These are phyloP conservation scores for Trametes coccinea DNA, from an alignment of 768 basidiomycete genomes.

Conservation along the genomic window DNA sequence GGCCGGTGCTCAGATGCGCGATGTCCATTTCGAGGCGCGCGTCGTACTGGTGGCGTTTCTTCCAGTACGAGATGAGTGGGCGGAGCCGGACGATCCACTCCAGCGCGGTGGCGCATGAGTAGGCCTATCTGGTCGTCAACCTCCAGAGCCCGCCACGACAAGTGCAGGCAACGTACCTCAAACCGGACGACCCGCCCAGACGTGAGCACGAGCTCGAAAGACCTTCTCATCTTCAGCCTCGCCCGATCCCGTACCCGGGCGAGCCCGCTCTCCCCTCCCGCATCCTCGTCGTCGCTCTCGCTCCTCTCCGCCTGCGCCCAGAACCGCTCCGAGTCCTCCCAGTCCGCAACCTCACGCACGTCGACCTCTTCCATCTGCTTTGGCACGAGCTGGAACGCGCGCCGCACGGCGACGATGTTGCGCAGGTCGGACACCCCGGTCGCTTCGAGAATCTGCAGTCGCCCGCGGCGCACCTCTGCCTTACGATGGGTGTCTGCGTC, in stretches of 20 bases:
- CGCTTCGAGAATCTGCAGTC: constrained; percentile 61
- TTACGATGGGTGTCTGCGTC: constrained; percentile 43
- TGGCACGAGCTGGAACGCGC: constrained; percentile 55
- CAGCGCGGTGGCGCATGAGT: constrained; percentile 62
- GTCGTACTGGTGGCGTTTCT: constrained; percentile 69
- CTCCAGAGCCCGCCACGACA: neutral
- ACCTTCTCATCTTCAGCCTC: constrained; percentile 56
- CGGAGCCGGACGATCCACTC: constrained; percentile 87
- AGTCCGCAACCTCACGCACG: constrained; percentile 4
- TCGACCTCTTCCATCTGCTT: constrained; percentile 25
- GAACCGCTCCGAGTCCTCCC: constrained; percentile 37
- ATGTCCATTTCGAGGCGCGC: constrained; percentile 81
- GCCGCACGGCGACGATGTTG: constrained; percentile 60
- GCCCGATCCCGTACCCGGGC: constrained; percentile 41
- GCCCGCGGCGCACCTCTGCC: constrained; percentile 62
- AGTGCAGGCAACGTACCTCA: constrained; percentile 54
- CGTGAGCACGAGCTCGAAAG: constrained; percentile 75
- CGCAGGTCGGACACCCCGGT: constrained; percentile 75
- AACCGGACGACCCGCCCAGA: constrained; percentile 72
- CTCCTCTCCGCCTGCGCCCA: constrained; percentile 40
- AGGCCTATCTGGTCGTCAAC: constrained; percentile 45
- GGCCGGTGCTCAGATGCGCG: constrained; percentile 50
- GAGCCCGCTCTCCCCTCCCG: constrained; percentile 61
- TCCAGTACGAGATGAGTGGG: constrained; percentile 78
- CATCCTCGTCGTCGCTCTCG: constrained; percentile 60